Conservation (phyloP, 2,329 filamentous ascomycete species). For the Fusarium clavum region DNA sequence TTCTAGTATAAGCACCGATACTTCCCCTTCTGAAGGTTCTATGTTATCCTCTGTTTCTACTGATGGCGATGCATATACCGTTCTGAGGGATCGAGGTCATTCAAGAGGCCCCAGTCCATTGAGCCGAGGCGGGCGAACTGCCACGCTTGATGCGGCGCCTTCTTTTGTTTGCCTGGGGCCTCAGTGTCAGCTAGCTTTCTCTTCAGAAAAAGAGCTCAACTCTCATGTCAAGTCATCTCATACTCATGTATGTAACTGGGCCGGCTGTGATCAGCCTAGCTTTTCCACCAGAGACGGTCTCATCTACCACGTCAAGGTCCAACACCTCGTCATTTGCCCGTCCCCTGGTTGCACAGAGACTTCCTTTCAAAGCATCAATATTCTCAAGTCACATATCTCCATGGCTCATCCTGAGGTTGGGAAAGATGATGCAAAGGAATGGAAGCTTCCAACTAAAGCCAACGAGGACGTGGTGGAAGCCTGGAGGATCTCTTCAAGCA, state of each 20-base stretch:
- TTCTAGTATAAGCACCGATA: constrained; percentile 41
- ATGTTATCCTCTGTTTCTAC: constrained; percentile 49
- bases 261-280: constrained; percentile 50
- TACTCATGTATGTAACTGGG: constrained; percentile 56
- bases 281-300: constrained; percentile 55
- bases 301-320: constrained; percentile 57
- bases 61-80: constrained; percentile 43
- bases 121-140: constrained; percentile 18
- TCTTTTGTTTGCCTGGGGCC: constrained; percentile 46
- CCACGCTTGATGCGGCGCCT: constrained; percentile 27
- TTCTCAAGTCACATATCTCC: constrained; percentile 54
- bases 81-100: constrained; percentile 14
- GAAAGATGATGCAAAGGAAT: constrained; percentile 41
- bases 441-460: constrained; percentile 38
- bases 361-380: constrained; percentile 50
- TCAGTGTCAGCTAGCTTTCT: constrained; percentile 45
- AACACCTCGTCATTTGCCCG: constrained; percentile 58
- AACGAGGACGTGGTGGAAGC: neutral
- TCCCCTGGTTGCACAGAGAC: constrained; percentile 53
- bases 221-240: constrained; percentile 46
- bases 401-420: constrained; percentile 50
- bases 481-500: neutral
- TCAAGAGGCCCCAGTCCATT: constrained; percentile 46
- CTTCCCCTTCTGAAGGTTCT: constrained; percentile 48
- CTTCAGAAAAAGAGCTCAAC: constrained; percentile 40